Evolutionary conservation across 257 asterid species (phyloP).

Genomic region (Osmanthus fragrans): DNA sequence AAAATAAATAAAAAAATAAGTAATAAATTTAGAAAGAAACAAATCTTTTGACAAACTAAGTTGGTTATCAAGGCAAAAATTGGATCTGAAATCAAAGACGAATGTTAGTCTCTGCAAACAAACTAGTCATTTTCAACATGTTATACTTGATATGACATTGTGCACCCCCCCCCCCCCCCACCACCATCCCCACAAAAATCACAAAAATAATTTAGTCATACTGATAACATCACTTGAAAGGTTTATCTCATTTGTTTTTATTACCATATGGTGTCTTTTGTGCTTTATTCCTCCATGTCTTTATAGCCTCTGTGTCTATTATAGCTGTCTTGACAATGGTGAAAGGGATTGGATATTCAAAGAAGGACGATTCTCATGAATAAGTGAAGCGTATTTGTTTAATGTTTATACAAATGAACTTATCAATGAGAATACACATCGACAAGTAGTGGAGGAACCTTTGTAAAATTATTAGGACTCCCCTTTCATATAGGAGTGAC

Average conservation of each 20-base stretch:
- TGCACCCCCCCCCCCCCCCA: constrained; percentile 18
- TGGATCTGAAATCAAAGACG: constrained; percentile 5
- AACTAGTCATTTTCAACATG: constrained; percentile 31
- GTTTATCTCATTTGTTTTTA: background rate
- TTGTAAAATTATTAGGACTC: background rate
- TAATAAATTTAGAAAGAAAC: constrained; percentile 6
- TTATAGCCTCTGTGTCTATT: no score
- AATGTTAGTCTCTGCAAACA: constrained; percentile 26
- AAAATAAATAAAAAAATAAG: no score
- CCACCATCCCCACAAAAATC: background rate
- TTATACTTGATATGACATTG: constrained; percentile 24
- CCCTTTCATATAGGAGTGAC: background rate
- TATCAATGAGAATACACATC: no score
- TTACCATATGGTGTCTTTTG: background rate
- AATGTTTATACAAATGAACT: no score
- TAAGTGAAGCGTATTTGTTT: background rate
- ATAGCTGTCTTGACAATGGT: background rate
- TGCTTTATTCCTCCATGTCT: no score
- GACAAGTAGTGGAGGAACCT: background rate
- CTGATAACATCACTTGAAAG: background rate
- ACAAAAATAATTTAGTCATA: background rate
- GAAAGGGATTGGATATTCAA: background rate
- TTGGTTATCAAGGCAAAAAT: constrained; percentile 21
- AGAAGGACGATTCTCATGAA: background rate
- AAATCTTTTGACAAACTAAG: constrained; percentile 20